Percentiles rank a stretch among this genome's conserved stretches.
phyloP scores from a whole-genome alignment of 2,329 filamentous ascomycete species.

The Phialophora macrospora region DNA sequence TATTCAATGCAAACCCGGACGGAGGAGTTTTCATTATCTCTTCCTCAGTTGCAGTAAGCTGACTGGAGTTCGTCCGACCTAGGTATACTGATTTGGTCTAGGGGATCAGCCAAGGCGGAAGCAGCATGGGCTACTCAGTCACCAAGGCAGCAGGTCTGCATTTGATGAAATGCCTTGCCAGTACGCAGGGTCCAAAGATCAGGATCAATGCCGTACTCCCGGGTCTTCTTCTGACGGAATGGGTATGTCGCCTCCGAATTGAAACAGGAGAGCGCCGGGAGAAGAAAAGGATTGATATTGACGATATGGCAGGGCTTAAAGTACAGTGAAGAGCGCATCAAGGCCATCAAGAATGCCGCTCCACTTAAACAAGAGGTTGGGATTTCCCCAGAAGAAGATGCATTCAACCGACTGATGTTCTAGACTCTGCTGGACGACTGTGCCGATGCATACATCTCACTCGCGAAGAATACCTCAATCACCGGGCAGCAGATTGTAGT shows the following conservation, averaged over 20 bases:
- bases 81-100: conserved; percentile 10
- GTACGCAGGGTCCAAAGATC: conserved; percentile 66
- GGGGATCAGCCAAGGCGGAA: conserved; percentile 67
- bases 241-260: conserved; percentile 47
- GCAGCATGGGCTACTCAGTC: conserved; percentile 72
- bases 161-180: conserved; percentile 68
- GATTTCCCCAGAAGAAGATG: conserved; percentile 16
- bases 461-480: conserved; percentile 54
- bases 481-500: conserved; percentile 53
- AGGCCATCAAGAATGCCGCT: conserved; percentile 60
- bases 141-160: conserved; percentile 77
- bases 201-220: conserved; percentile 69
- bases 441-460: conserved; percentile 48
- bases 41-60: conserved; percentile 62
- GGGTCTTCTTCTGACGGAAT: conserved; percentile 70
- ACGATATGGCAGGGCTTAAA: conserved; percentile 55
- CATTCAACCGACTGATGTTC: conserved; percentile 15
- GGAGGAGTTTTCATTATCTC: conserved; percentile 69
- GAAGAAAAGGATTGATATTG: not conserved
- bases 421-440: conserved; percentile 51
- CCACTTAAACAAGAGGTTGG: conserved; percentile 64
- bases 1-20: conserved; percentile 65
- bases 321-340: conserved; percentile 63
- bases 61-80: conserved; percentile 13
- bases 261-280: not conserved